Evolutionary conservation across 176 grass and related monocot species (phyloP).

Genomic region (Echinochloa phyllopogon): DNA sequence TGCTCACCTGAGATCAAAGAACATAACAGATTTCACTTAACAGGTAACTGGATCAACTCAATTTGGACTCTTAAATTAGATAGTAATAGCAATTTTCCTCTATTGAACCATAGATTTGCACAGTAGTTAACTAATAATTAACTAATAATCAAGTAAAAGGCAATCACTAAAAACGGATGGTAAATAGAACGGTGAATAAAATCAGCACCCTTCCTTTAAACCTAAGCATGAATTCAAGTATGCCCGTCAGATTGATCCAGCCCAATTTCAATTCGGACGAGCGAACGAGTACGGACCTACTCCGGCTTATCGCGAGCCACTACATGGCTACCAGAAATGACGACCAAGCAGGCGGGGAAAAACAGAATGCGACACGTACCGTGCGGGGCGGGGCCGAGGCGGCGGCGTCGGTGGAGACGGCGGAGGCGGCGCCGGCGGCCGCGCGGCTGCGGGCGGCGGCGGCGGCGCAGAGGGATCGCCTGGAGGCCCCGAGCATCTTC

Average conservation of each 20-base stretch:
- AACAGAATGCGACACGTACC: not conserved
- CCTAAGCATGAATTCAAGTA: not conserved
- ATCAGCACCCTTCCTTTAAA: not conserved
- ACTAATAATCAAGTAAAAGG: not conserved
- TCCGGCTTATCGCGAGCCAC: not conserved
- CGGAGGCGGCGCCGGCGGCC: slow-evolving; percentile 37
- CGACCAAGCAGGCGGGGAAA: not conserved
- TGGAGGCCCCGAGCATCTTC: slow-evolving; percentile 83
- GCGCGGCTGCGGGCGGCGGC: slow-evolving; percentile 46
- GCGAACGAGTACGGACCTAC: not conserved
- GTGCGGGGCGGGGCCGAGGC: not conserved
- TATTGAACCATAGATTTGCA: not conserved
- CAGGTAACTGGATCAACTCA: not conserved
- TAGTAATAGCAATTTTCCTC: not conserved
- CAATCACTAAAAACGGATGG: not conserved
- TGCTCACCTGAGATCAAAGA: slow-evolving; percentile 51
- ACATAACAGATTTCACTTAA: not conserved
- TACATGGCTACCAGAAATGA: not conserved
- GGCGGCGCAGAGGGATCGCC: slow-evolving; percentile 66
- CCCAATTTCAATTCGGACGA: not conserved
- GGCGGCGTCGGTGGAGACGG: slow-evolving; percentile 20
- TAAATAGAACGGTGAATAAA: not conserved
- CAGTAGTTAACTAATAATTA: not conserved
- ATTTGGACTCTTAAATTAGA: not conserved
- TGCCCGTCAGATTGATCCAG: not conserved